These are phyloP conservation scores for Phytopythium sindhum DNA, from an alignment of 352 stramenopile genomes.

Conservation along the genomic window DNA sequence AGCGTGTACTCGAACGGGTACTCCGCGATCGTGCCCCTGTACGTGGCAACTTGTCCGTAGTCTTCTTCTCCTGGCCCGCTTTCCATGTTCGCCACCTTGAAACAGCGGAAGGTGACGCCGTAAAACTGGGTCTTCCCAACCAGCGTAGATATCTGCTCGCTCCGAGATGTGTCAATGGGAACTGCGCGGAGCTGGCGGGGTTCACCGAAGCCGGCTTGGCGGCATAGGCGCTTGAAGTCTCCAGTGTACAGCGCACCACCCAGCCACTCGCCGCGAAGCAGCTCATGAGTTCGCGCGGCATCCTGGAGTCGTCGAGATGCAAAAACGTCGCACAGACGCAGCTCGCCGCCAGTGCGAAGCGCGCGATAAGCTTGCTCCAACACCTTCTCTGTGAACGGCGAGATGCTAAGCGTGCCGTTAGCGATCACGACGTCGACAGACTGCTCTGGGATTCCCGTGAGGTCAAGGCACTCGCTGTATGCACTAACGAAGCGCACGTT, in stretches of 20 bases:
- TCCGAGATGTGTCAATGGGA: conserved; percentile 60
- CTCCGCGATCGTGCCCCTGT: conserved; percentile 85
- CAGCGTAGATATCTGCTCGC: conserved; percentile 53
- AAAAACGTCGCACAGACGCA: conserved; percentile 93
- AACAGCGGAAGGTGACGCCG: conserved; percentile 88
- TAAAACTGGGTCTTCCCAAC: conserved; percentile 83
- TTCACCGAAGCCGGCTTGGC: conserved; percentile 82
- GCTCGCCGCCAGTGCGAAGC: conserved; percentile 84
- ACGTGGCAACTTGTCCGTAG: conserved; percentile 90
- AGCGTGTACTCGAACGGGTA: conserved; percentile 63
- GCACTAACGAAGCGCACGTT: conserved; percentile 89
- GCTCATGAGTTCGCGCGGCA: conserved; percentile 60
- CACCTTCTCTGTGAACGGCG: conserved; percentile 88
- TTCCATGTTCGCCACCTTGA: conserved; percentile 75
- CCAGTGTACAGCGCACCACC: conserved; percentile 89
- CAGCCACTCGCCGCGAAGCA: conserved; percentile 90
- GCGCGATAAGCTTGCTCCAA: conserved; percentile 79
- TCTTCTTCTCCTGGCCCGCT: conserved; percentile 78
- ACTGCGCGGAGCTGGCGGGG: conserved; percentile 80
- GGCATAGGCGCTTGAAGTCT: conserved; percentile 86
- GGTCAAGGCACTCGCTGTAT: conserved; percentile 85
- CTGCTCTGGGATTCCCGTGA: conserved; percentile 62
- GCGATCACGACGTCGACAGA: conserved; percentile 90
- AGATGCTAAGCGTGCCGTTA: conserved; percentile 93
- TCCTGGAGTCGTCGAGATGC: conserved; percentile 72